Base-by-base conservation (phyloP, 75 land plant genomes). In the Pinus albicaulis region DNA sequence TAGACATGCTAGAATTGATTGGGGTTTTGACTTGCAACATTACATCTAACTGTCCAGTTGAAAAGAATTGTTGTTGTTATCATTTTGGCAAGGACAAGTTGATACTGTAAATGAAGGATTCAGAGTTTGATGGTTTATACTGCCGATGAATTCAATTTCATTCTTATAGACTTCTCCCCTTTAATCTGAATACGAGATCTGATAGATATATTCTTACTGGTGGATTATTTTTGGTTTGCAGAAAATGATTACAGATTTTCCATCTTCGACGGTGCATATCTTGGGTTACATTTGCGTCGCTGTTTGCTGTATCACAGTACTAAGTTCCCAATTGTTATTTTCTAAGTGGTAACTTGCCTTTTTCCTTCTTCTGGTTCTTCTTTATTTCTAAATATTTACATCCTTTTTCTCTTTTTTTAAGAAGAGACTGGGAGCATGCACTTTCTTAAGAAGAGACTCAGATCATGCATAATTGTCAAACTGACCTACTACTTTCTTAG, bases 261-360 rank as follows among this genome's bases (percentile, higher is more conserved):
- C 71, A 1, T 68, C 71, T 68, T 36, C 71, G 22, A 52, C 8
- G n/a, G 71, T 68, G 34, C 52, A 68, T 3, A 38, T 68, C 8
- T n/a, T 68, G 71, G 71, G 48, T 38, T 20, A 38, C 71, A 68
- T 68, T 68, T 68, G 71, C 38, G 41, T 68, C n/a, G 71, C 71
- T n/a, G 22, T 68, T 28, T 68, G 71, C 71, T 68, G 71, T 68
- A 38, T 68, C 20, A 68, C 71, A 68, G 52, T 68, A 14, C 71
- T 68, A 5, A 68, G 71, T n/a, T 68, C 71, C 41, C 71, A 68
- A 34, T 17, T 68, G 52, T 20, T 68, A 68, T 38, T 68, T 38
- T 68, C 44, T n/a, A 41, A 68, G 41, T 68, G 71, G 71, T 68
- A 68, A 68, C 36, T 68, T 1, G 3, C 44, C 44, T 65, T 68